Percentiles rank a stretch among this genome's conserved stretches.
These are phyloP conservation scores for Penicillium crystallinum DNA, from an alignment of 495 filamentous ascomycete species.

Conservation along the genomic window DNA sequence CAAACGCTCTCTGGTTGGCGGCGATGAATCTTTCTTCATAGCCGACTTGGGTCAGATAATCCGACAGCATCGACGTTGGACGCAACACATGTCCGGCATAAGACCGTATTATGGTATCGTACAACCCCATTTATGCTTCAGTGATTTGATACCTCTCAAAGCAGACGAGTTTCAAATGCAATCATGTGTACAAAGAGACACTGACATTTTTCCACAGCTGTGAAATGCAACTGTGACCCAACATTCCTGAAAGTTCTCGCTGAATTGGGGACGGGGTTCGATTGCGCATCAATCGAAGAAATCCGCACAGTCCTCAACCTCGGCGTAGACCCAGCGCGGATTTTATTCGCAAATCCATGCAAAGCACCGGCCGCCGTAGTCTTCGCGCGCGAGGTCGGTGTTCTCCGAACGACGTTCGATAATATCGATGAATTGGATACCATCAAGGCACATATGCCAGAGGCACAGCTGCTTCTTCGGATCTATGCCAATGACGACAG, in stretches of 20 bases:
- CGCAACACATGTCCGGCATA: slow-evolving; percentile 12
- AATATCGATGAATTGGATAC: slow-evolving; percentile 32
- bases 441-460: slow-evolving; percentile 22
- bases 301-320: slow-evolving; percentile 22
- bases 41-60: slow-evolving; percentile 20
- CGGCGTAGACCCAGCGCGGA: slow-evolving; percentile 25
- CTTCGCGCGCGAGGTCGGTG: slow-evolving; percentile 16
- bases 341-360: slow-evolving; percentile 34
- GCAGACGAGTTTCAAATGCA: not conserved
- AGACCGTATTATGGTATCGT: slow-evolving; percentile 21
- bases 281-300: slow-evolving; percentile 32
- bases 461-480: slow-evolving; percentile 25
- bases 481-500: slow-evolving; percentile 26
- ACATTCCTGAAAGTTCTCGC: slow-evolving; percentile 22
- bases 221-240: slow-evolving; percentile 35
- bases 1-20: slow-evolving; percentile 3
- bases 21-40: slow-evolving; percentile 25
- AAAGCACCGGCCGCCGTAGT: slow-evolving; percentile 20
- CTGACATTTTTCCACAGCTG: slow-evolving; percentile 15
- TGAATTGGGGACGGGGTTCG: slow-evolving; percentile 24
- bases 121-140: not conserved
- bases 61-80: slow-evolving; percentile 10
- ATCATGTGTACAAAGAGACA: not conserved
- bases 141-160: not conserved
- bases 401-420: slow-evolving; percentile 30